phyloP scores from a whole-genome alignment of 2,329 filamentous ascomycete genomes.

The Biscogniauxia sp. region DNA sequence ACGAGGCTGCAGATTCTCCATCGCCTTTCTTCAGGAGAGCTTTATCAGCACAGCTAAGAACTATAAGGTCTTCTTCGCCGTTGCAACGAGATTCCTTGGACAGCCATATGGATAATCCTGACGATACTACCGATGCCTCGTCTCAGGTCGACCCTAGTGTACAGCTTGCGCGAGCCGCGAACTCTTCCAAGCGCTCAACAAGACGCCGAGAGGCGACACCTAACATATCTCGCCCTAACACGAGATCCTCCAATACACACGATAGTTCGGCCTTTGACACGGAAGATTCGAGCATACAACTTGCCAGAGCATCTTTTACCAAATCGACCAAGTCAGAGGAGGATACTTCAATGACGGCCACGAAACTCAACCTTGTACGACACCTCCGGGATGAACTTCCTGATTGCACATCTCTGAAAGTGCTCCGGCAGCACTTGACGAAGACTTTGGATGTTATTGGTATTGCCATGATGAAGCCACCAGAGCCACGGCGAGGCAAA shows the following conservation, averaged over 20 bases:
- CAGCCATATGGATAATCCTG: slow-evolving; percentile 4
- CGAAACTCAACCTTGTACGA: slow-evolving; percentile 47
- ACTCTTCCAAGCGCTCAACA: slow-evolving; percentile 16
- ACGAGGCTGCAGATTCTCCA: slow-evolving; percentile 7
- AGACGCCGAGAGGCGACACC: slow-evolving; percentile 12
- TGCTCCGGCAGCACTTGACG: slow-evolving; percentile 48
- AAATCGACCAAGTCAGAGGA: slow-evolving; percentile 26
- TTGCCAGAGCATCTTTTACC: slow-evolving; percentile 27
- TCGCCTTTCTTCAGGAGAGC: slow-evolving; percentile 9
- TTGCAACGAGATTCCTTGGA: slow-evolving; percentile 5
- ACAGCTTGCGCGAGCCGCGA: slow-evolving; percentile 25
- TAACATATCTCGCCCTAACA: slow-evolving; percentile 8
- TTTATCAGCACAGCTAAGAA: slow-evolving; percentile 4
- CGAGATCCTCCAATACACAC: slow-evolving; percentile 8
- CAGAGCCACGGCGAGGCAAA: slow-evolving; percentile 53
- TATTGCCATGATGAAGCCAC: slow-evolving; percentile 50
- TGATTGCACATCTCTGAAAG: slow-evolving; percentile 52
- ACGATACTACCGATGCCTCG: slow-evolving; percentile 13
- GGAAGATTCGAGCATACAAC: slow-evolving; percentile 25
- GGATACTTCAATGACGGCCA: slow-evolving; percentile 31
- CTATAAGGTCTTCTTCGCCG: slow-evolving; percentile 7
- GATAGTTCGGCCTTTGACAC: slow-evolving; percentile 13
- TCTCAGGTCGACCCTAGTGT: slow-evolving; percentile 23
- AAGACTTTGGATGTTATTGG: slow-evolving; percentile 54
- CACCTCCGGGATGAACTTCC: slow-evolving; percentile 48